Evolutionary conservation across 805 yeast species (phyloP).

Genomic region (Pichia sporocuriosa): DNA sequence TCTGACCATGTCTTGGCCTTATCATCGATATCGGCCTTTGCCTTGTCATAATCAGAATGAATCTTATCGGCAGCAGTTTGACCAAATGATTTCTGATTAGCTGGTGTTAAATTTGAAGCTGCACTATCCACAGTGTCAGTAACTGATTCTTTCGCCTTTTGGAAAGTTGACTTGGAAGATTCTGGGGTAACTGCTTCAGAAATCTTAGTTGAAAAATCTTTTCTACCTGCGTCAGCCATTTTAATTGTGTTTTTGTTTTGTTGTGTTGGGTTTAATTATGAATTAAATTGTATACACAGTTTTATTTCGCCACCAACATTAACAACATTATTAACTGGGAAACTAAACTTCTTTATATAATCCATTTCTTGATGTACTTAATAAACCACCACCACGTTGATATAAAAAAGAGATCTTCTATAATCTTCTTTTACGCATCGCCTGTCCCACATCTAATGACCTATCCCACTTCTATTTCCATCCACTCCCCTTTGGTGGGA

Average conservation of each 20-base stretch:
- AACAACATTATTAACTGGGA: too few relatives aligned
- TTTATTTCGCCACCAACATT: too few relatives aligned
- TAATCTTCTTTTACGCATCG: too few relatives aligned
- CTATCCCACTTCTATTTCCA: too few relatives aligned
- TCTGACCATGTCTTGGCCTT: conserved; percentile 31
- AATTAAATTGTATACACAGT: too few relatives aligned
- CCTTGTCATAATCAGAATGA: conserved; percentile 41
- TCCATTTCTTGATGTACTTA: too few relatives aligned
- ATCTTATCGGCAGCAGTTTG: conserved; percentile 50
- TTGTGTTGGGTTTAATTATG: not conserved
- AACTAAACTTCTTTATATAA: too few relatives aligned
- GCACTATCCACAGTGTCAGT: conserved; percentile 62
- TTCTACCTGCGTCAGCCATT: conserved; percentile 49
- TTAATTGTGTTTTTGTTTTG: conserved; percentile 4
- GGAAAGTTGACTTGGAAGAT: conserved; percentile 54
- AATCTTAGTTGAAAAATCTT: conserved; percentile 62
- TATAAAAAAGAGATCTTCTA: too few relatives aligned
- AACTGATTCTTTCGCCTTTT: conserved; percentile 66
- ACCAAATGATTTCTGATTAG: conserved; percentile 55
- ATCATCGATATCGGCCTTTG: conserved; percentile 15
- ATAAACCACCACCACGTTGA: too few relatives aligned
- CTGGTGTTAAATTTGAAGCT: conserved; percentile 57
- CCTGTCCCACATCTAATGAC: too few relatives aligned
- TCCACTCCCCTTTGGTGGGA: too few relatives aligned
- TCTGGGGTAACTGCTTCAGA: conserved; percentile 69